phyloP scores from a whole-genome alignment of 441 rosid genomes.

The California macrophylla region DNA sequence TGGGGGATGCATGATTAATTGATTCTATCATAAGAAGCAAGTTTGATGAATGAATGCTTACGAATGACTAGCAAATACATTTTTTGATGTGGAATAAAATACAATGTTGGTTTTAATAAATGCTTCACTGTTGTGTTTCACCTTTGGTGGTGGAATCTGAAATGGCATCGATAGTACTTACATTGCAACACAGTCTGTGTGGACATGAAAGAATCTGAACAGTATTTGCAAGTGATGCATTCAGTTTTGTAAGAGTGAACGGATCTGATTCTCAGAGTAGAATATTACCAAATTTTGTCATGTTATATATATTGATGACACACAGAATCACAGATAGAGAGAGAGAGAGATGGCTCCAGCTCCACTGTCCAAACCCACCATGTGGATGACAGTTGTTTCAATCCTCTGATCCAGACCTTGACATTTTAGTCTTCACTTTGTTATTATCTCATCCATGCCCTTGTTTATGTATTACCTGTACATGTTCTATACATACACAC shows the following conservation, averaged over 20 bases:
- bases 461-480: not conserved
- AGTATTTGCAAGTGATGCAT: too few species aligned
- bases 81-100: not conserved
- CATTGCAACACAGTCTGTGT: too few species aligned
- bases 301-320: not conserved
- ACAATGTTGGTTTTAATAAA: not conserved
- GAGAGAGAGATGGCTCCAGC: not conserved
- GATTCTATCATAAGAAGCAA: not conserved
- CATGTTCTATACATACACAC: not conserved
- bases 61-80: not conserved
- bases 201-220: too few species aligned
- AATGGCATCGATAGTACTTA: not conserved
- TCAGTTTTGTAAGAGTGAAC: too few species aligned
- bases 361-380: not conserved
- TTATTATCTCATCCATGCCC: not conserved
- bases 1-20: not conserved
- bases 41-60: not conserved
- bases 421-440: not conserved
- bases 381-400: conserved; percentile 3
- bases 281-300: not conserved
- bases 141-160: not conserved
- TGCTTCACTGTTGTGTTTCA: not conserved
- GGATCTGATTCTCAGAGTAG: not conserved
- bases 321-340: not conserved
- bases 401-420: too few species aligned